Conservation (phyloP, 495 filamentous ascomycete genomes). For the Aspergillus sclerotiicarbonarius region DNA sequence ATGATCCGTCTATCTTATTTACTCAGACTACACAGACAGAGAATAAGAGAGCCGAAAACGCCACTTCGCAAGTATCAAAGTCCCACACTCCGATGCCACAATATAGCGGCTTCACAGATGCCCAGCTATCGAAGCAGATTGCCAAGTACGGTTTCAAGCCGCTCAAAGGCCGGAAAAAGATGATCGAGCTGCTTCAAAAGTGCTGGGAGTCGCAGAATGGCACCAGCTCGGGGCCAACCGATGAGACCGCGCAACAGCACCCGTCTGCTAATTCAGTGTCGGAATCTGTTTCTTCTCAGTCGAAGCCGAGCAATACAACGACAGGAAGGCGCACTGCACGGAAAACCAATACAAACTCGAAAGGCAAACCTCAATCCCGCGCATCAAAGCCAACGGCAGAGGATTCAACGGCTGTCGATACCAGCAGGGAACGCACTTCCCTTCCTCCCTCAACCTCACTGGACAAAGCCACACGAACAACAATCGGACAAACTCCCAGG, state of each 20-base stretch:
- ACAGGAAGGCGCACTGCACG: constrained; percentile 4
- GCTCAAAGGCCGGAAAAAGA: constrained; percentile 63
- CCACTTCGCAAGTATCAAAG: constrained; percentile 5
- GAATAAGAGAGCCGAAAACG: background rate
- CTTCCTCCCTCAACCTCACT: background rate
- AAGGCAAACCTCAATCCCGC: constrained; percentile 11
- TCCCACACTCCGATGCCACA: constrained; percentile 49
- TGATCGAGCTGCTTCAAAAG: constrained; percentile 68
- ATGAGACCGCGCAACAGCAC: background rate
- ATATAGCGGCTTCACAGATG: constrained; percentile 61
- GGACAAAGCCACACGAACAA: background rate
- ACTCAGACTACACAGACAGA: background rate
- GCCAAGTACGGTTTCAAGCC: constrained; percentile 71
- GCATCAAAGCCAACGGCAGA: background rate
- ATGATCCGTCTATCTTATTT: background rate
- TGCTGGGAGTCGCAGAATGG: constrained; percentile 64
- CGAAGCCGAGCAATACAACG: constrained; percentile 5
- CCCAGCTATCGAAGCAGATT: constrained; percentile 61
- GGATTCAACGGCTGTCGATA: background rate
- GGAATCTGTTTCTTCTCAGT: constrained; percentile 5
- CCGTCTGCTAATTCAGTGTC: background rate
- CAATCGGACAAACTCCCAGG: background rate
- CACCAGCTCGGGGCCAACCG: background rate
- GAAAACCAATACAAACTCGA: constrained; percentile 10
- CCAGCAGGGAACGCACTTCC: background rate